Base-by-base conservation (phyloP, 805 yeast genomes). In the Sungouiella thailandica region DNA sequence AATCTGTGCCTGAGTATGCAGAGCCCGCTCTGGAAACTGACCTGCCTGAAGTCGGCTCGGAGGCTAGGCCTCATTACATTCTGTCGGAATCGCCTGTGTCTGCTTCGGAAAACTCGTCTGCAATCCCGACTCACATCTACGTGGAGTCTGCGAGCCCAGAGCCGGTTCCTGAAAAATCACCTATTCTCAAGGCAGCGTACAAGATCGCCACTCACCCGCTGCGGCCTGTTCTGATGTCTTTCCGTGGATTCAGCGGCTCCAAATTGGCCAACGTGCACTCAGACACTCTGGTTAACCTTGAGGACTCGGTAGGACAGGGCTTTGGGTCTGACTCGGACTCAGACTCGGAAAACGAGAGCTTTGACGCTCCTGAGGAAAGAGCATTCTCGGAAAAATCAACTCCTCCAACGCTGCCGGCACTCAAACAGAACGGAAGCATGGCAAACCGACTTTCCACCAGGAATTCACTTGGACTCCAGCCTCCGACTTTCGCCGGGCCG, bases 161-260 rank as follows among this genome's bases (percentile, higher is more conserved):
- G 8, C 16, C 12, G 8, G 9, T 7, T 9, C 29, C 17, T 7
- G 29, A 27, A 17, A 29, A 29, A 15, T 23, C 27, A 6, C 32
- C 32, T 3, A 23, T 23, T 11, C 34, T 41, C 34, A 37, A 40
- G 13, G 29, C 30, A 11, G 40, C 45, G 2, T 41, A 35, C 25
- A 31, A 39, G 15, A 34, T 41, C 15, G 49, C 37, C 7, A n/a
- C n/a, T n/a, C n/a, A n/a, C n/a, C n/a, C n/a, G n/a, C n/a, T n/a
- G n/a, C n/a, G n/a, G n/a, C 72, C 76, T 14, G 57, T 68, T 8
- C 68, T 71, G 5, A 61, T 70, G 70, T 78, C 85, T 2, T 78
- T 78, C 56, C 71, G 71, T 40, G 88, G 88, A 0, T 53, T 80
- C 35, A 68, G 61, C 34, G 83, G 78, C 0, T 81, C 86, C 2